Evolutionary conservation across 2,329 filamentous ascomycete species (phyloP), one percentile per base, ranked within the genome.

Genomic region (Aureobasidium musti): DNA sequence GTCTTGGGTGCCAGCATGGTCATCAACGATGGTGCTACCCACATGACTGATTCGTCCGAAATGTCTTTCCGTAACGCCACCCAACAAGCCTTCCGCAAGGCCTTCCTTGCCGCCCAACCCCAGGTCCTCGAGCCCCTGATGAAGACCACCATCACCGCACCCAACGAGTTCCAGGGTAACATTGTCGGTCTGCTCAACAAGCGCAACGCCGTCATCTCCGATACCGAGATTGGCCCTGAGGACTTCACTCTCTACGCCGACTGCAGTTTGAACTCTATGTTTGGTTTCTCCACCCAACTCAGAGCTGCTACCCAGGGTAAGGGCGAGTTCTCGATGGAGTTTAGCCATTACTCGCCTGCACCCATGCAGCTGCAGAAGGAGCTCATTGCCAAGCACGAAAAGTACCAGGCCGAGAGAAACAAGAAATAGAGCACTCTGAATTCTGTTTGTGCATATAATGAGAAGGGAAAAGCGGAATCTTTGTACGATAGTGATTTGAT

Each of bases 251-350:
- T 98, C 67, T 87, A 89, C 66, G 93, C 92, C 30, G 95, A 98
- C 80, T 97, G 92, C 82, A 93, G 89, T 77, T 80, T 99, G 77
- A 97, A 98, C 78, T 87, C 89, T 77, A 99, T 99, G 95, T 99
- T 99, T 77, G 95, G 95, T 70, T 98, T 99, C 82, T 93, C 89
- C 74, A 91, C 89, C 49, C 91, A 97, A 79, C 81, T 99, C 71
- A 87, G 95, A 73, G 95, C 95, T 17, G 91, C 93, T 26, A 98
- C 93, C 2, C 95, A 99, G 82, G 95, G 95, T 69, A 99, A 99
- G 85, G 95, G 95, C 74, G 95, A 99, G 82, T 99, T 97, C 77
- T 90, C 86, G 74, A 98, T 99, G 95, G 95, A 99, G 81, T 99
- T 99, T 75, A 95, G 91, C 79, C 95, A 98, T 81, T 99, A 99